Conservation (phyloP, 768 basidiomycete species). For the Psilocybe azurescens region DNA sequence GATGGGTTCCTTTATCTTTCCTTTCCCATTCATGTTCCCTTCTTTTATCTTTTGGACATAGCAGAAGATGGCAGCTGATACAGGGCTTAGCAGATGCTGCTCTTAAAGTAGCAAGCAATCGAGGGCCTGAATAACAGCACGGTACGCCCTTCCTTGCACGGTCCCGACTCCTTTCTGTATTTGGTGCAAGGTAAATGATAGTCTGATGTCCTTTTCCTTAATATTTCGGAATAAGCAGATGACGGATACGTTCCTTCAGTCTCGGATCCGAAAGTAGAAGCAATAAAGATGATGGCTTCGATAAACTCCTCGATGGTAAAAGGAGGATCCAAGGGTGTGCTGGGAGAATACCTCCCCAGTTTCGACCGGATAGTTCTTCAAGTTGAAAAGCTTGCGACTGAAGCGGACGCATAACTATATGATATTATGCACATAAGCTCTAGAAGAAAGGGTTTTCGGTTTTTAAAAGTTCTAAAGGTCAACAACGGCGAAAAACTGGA, state of each 20-base stretch:
- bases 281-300: constrained; percentile 8
- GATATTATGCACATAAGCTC: background rate
- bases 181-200: background rate
- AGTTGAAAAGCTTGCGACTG: too few species aligned
- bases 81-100: background rate
- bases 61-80: background rate
- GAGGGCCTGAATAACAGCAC: background rate
- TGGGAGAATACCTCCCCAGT: constrained; percentile 4
- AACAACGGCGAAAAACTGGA: background rate
- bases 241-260: background rate
- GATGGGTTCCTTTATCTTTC: too few species aligned
- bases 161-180: background rate
- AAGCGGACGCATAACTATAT: too few species aligned
- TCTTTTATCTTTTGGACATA: too few species aligned
- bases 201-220: too few species aligned
- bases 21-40: too few species aligned
- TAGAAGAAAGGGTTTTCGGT: background rate
- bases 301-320: constrained; percentile 6
- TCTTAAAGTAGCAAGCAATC: background rate
- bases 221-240: background rate
- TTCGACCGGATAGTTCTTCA: background rate
- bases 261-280: background rate
- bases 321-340: constrained; percentile 11
- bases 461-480: background rate
- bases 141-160: background rate